Conservation (phyloP, 305 asterid genomes). For the Fraxinus platypoda region DNA sequence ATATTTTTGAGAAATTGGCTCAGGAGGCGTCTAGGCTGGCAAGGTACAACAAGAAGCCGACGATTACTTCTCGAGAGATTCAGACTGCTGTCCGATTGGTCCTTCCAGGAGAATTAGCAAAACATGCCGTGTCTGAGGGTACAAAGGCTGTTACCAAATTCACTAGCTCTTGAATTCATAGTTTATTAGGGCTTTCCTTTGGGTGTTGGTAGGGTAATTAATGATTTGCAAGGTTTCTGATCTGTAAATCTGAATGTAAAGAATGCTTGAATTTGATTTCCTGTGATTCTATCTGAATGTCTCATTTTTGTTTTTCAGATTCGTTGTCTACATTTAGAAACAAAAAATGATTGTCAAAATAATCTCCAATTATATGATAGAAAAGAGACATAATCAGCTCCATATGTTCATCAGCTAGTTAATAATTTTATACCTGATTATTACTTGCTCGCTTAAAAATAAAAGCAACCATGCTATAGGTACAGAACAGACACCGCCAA, state of each 20-base stretch:
- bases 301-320: too few relatives aligned
- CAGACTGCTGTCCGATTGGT: constrained; percentile 58
- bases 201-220: not conserved
- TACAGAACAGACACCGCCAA: too few relatives aligned
- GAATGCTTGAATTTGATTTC: not conserved
- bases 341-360: too few relatives aligned
- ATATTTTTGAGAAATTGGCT: not conserved
- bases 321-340: too few relatives aligned
- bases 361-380: too few relatives aligned
- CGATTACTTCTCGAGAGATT: constrained; percentile 40
- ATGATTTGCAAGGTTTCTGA: not conserved
- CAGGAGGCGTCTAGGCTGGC: not conserved
- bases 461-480: too few relatives aligned
- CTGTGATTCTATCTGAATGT: not conserved
- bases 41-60: not conserved
- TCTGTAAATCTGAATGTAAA: not conserved
- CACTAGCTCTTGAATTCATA: constrained; percentile 41
- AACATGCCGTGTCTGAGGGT: constrained; percentile 45
- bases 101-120: constrained; percentile 58
- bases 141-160: constrained; percentile 50
- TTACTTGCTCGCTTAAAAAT: too few relatives aligned
- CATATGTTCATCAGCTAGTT: too few relatives aligned
- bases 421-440: too few relatives aligned
- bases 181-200: not conserved
- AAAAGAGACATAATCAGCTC: too few relatives aligned